Evolutionary conservation across 306 rosid species (phyloP), one percentile per base, ranked within the genome.

Genomic region (Quercus mongolica): DNA sequence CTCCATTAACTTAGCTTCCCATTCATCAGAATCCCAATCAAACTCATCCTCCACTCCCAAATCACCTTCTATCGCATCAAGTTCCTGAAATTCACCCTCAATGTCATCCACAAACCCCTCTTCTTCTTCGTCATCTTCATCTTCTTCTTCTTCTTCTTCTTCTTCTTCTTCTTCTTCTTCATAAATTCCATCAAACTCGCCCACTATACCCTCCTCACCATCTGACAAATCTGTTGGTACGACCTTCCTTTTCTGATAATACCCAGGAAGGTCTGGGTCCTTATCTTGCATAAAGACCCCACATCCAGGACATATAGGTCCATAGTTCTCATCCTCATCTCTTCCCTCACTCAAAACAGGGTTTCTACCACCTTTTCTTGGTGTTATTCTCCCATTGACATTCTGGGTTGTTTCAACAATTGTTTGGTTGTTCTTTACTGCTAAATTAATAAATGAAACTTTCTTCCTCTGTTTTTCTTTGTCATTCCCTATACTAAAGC

Each of bases 291-390:
- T 87, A 70, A 88, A 94, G 58, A 94, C 90, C 61, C 98, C 98
- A 88, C 98, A 94, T n/a, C 98, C 98, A 59, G 97, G 97, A 81
- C 97, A 94, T 70, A 92, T 79, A 49, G 85, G 89, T 14, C 94
- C 98, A 80, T 76, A 81, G 64, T 71, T 82, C 80, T 92, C 97
- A 77, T 94, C 97, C 78, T 88, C 97, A 75, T 94, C 97, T 81
- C 98, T 90, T 10, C 98, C 97, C 82, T 94, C 98, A 78, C 97
- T 92, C 82, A 92, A 72, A 71, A 94, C n/a, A 0, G 89, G 89
- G 51, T 73, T 87, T 56, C 83, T 78, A 72, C 88, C 58, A 58
- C 82, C 79, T 75, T 75, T 87, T 41, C 83, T 84, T 0, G 19
- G 80, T 5, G 69, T 83, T 15, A 62, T 79, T 79, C 82, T 89